Conservation (phyloP, 257 asterid genomes). For the Scutellaria baicalensis region DNA sequence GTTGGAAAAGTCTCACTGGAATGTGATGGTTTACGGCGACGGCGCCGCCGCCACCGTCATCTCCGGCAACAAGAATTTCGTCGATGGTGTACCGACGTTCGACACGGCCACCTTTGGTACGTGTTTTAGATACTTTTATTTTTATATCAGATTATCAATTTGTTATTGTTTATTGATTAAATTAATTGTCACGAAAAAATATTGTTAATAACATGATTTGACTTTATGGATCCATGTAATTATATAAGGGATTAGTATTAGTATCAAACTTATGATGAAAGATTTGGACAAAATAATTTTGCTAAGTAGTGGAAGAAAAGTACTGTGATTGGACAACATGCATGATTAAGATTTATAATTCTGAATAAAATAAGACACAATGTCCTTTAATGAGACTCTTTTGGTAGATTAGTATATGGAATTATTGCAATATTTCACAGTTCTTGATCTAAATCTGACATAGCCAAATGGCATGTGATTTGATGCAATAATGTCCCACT, state of each 20-base stretch:
- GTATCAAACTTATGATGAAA: no score
- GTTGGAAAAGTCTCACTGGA: constrained; percentile 55
- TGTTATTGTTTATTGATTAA: no score
- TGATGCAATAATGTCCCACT: constrained; percentile 10
- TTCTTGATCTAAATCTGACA: neutral
- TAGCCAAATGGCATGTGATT: constrained; percentile 16
- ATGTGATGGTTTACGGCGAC: constrained; percentile 80
- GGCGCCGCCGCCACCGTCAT: constrained; percentile 42
- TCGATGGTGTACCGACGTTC: constrained; percentile 54
- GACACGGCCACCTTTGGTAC: constrained; percentile 71
- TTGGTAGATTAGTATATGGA: no score
- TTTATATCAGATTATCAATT: neutral
- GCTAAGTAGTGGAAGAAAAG: no score
- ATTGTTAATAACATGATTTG: neutral
- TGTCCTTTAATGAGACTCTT: no score
- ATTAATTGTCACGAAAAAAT: neutral
- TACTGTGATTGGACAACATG: no score
- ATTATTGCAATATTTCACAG: neutral
- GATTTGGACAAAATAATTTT: no score
- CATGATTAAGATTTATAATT: no score
- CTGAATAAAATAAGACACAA: no score
- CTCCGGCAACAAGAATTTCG: constrained; percentile 38
- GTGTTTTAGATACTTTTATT: neutral
- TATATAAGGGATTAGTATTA: no score
- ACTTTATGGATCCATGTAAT: no score